Evolutionary conservation across 306 rosid genomes (phyloP).

Genomic region (Cucurbita pepo): DNA sequence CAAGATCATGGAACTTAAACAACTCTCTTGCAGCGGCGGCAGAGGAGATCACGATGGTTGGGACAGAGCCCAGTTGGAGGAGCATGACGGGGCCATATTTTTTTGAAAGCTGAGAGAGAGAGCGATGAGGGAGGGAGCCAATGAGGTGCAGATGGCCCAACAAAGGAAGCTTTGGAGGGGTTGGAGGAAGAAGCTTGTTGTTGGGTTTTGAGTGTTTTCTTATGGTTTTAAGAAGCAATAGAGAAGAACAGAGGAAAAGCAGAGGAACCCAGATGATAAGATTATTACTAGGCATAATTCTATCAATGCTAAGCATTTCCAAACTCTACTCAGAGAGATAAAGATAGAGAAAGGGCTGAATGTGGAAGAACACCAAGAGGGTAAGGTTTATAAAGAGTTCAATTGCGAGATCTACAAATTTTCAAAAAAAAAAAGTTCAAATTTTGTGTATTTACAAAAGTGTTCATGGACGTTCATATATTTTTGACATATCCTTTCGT

Average conservation of each 20-base stretch:
- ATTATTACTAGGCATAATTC: background rate
- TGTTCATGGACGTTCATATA: too few species aligned
- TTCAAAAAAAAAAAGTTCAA: too few species aligned
- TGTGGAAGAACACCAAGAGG: too few species aligned
- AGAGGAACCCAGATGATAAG: background rate
- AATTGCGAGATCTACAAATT: too few species aligned
- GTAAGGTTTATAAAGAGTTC: too few species aligned
- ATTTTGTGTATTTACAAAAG: too few species aligned
- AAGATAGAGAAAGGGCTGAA: too few species aligned
- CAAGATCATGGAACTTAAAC: constrained; percentile 14
- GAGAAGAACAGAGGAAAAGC: background rate
- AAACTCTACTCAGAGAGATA: too few species aligned
- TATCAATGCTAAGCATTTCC: background rate
- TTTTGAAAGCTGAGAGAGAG: background rate
- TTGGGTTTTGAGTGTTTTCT: background rate
- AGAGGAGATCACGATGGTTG: background rate
- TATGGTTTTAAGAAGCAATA: background rate
- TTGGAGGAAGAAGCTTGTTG: background rate
- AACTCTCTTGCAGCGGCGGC: constrained; percentile 5
- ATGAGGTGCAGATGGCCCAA: background rate
- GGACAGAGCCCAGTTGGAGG: background rate
- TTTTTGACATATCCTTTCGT: too few species aligned
- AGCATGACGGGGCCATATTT: background rate
- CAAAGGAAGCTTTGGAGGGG: background rate
- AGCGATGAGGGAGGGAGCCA: background rate